A percentile compares a stretch with the other conserved stretches of the same genome.
phyloP scores from a whole-genome alignment of 371 early-diverging fungal genomes.

The Rhizopus delemar region DNA sequence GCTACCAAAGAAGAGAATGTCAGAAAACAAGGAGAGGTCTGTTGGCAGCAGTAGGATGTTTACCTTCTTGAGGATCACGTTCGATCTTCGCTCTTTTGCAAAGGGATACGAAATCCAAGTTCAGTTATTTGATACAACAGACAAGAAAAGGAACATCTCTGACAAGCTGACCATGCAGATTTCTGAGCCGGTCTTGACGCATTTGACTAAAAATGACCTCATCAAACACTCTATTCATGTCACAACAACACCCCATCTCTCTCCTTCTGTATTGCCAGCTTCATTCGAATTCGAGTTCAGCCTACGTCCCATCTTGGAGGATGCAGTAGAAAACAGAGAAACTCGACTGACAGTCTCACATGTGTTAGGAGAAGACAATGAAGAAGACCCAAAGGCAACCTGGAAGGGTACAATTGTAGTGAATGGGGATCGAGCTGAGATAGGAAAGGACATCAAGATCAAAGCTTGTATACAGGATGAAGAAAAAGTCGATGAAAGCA shows the following conservation, averaged over 20 bases:
- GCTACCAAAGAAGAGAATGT: constrained; percentile 9
- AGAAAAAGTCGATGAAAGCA: neutral
- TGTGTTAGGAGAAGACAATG: constrained; percentile 33
- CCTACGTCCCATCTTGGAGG: constrained; percentile 26
- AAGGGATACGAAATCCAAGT: constrained; percentile 25
- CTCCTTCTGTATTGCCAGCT: neutral
- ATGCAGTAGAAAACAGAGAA: constrained; percentile 10
- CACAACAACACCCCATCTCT: neutral
- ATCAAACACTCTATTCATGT: constrained; percentile 15
- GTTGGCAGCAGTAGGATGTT: neutral
- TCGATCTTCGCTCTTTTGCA: constrained; percentile 19
- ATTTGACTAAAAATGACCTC: constrained; percentile 13
- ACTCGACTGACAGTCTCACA: constrained; percentile 34
- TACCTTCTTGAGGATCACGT: constrained; percentile 10
- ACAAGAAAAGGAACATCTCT: constrained; percentile 12
- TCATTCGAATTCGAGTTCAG: constrained; percentile 21
- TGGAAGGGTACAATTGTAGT: constrained; percentile 28
- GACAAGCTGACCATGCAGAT: constrained; percentile 11
- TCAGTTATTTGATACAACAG: constrained; percentile 15
- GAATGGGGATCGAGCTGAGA: constrained; percentile 11
- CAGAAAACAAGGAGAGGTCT: neutral
- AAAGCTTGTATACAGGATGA: constrained; percentile 10
- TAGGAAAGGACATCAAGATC: constrained; percentile 8
- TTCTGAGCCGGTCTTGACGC: constrained; percentile 21
- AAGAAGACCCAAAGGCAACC: constrained; percentile 10